Evolutionary conservation across 2,329 filamentous ascomycete genomes (phyloP).

Genomic region (Tetracladium maxilliforme): DNA sequence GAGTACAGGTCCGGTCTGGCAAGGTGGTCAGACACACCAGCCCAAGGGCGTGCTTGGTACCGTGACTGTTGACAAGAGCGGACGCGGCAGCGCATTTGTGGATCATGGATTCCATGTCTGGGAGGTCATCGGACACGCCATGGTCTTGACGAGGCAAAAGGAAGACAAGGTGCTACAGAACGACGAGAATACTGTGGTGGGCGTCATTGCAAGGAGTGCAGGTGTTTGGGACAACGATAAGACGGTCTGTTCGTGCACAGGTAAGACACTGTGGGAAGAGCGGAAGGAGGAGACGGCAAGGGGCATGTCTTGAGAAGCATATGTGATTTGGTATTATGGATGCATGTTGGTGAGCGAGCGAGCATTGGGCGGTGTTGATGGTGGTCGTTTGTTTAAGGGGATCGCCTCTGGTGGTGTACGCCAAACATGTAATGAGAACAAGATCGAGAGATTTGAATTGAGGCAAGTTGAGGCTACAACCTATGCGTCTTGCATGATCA

Average conservation of each 20-base stretch:
- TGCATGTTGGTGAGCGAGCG: constrained; percentile 1
- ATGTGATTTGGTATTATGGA: neutral
- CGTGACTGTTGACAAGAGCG: constrained; percentile 60
- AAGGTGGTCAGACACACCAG: constrained; percentile 26
- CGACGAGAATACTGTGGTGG: constrained; percentile 74
- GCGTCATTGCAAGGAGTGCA: constrained; percentile 86
- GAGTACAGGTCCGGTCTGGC: constrained; percentile 73
- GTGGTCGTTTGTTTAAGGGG: no score
- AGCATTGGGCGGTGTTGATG: no score
- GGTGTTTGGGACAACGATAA: constrained; percentile 99
- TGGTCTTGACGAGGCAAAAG: constrained; percentile 62
- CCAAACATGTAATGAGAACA: no score
- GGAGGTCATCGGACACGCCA: constrained; percentile 89
- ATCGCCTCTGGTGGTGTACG: no score
- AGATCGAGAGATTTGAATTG: no score
- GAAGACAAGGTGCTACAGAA: constrained; percentile 50
- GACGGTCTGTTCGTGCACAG: constrained; percentile 93
- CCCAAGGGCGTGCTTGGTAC: constrained; percentile 55
- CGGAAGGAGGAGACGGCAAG: constrained; percentile 75
- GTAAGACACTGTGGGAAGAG: constrained; percentile 98
- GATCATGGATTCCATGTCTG: constrained; percentile 77
- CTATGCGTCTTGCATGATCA: no score
- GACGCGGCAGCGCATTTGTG: constrained; percentile 66
- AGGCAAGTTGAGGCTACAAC: no score
- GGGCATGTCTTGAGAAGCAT: constrained; percentile 87